A percentile compares a stretch with the other conserved stretches of the same genome.
Evolutionary conservation across 169 alveolate species (phyloP).

Genomic region (Toxoplasma gondii): DNA sequence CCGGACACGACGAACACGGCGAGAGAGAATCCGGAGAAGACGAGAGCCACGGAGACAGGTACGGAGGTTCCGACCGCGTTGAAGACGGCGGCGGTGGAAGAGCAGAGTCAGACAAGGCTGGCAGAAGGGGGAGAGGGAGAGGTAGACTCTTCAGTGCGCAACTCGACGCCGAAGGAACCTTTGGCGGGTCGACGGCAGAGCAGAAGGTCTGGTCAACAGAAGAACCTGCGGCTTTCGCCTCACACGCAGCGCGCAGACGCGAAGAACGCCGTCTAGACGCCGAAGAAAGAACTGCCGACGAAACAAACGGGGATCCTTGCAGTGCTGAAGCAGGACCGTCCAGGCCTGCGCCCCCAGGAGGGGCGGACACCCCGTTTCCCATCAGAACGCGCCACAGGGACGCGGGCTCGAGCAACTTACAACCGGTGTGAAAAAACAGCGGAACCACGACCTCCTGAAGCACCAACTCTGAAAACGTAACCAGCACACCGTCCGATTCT

Average conservation of each 20-base stretch:
- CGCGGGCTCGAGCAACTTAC: neutral
- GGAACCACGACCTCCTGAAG: neutral
- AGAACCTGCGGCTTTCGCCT: neutral
- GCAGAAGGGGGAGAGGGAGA: neutral
- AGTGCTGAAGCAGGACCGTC: neutral
- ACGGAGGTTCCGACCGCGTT: conserved; percentile 28
- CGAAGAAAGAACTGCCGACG: neutral
- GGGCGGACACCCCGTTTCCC: conserved; percentile 38
- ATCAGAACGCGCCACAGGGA: neutral
- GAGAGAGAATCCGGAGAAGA: conserved; percentile 6
- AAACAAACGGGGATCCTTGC: neutral
- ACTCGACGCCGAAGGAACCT: neutral
- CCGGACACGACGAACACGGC: neutral
- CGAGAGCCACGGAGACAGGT: conserved; percentile 1
- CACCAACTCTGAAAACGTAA: no score
- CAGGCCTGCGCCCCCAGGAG: conserved; percentile 31
- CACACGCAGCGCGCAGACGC: neutral
- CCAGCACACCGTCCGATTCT: no score
- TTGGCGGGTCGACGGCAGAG: neutral
- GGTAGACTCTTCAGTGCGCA: neutral
- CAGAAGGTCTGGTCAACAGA: neutral
- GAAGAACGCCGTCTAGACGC: neutral
- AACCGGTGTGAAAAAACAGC: neutral
- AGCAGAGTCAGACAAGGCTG: neutral
- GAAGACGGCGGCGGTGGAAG: neutral